Evolutionary conservation across 2,329 filamentous ascomycete genomes (phyloP).

Genomic region (Arthrobotrys iridis): DNA sequence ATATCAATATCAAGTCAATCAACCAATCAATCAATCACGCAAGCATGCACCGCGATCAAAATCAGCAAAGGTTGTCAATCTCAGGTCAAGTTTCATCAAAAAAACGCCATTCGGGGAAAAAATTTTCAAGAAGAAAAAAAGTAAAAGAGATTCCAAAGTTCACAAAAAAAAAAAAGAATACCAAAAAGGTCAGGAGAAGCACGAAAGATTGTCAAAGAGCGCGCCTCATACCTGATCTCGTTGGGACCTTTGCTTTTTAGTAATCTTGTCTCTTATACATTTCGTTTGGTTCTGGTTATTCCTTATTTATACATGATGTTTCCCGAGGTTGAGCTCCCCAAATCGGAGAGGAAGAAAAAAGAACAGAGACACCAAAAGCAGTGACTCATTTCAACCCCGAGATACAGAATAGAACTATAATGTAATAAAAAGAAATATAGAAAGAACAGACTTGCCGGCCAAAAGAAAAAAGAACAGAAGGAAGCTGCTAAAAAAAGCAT

Average conservation of each 20-base stretch:
- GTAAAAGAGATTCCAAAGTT: background rate
- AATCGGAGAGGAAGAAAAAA: conserved; percentile 3
- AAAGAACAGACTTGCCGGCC: conserved; percentile 22
- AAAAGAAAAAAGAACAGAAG: conserved; percentile 17
- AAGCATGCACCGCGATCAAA: background rate
- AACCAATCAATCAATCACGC: conserved; percentile 18
- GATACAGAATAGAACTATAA: conserved; percentile 47
- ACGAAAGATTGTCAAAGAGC: background rate
- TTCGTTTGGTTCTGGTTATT: conserved; percentile 43
- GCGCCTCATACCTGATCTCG: conserved; percentile 15
- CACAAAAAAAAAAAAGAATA: conserved; percentile 1
- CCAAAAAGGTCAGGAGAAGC: conserved; percentile 11
- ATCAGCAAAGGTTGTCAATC: background rate
- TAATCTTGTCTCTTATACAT: conserved; percentile 46
- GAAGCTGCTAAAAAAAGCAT: conserved; percentile 29
- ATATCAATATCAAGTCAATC: background rate
- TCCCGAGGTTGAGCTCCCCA: conserved; percentile 9
- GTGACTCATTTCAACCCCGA: conserved; percentile 14
- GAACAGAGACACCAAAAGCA: background rate
- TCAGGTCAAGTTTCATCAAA: conserved; percentile 7
- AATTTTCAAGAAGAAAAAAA: background rate
- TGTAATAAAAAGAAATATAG: conserved; percentile 18
- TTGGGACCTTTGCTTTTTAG: background rate
- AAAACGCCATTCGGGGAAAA: conserved; percentile 35
- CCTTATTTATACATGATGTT: conserved; percentile 55